Conservation (phyloP, 257 asterid genomes). For the Salvia hispanica region DNA sequence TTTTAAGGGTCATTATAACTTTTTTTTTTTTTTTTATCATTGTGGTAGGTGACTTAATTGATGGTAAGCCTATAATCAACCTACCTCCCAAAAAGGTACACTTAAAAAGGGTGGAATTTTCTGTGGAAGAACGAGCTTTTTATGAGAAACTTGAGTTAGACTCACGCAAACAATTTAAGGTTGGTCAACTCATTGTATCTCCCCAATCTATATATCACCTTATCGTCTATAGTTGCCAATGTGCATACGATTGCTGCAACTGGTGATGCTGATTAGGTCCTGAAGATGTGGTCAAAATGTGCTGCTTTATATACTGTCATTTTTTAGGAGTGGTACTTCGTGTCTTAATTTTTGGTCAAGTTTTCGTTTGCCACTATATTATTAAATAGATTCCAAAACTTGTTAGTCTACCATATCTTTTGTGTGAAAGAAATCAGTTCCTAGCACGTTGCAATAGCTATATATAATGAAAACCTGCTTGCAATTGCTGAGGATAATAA, state of each 20-base stretch:
- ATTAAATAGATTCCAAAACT: neutral
- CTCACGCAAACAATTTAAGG: slow-evolving; percentile 92
- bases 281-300: slow-evolving; percentile 8
- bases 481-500: slow-evolving; percentile 11
- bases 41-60: slow-evolving; percentile 65
- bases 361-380: neutral
- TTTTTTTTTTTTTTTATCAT: neutral
- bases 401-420: neutral
- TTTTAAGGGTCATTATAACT: neutral
- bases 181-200: slow-evolving; percentile 30
- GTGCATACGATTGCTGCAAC: slow-evolving; percentile 17
- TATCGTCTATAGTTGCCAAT: slow-evolving; percentile 11
- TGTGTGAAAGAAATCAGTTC: slow-evolving; percentile 20
- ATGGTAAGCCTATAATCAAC: slow-evolving; percentile 73
- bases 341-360: neutral
- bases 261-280: slow-evolving; percentile 2
- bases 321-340: neutral
- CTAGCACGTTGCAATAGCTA: slow-evolving; percentile 12
- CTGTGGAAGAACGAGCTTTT: slow-evolving; percentile 77
- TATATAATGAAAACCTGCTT: slow-evolving; percentile 3
- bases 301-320: slow-evolving; percentile 3
- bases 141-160: slow-evolving; percentile 77
- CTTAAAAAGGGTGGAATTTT: slow-evolving; percentile 71
- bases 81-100: slow-evolving; percentile 79
- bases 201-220: slow-evolving; percentile 15